Evolutionary conservation across 441 rosid genomes (phyloP), one percentile per base, ranked within the genome.

Genomic region (Pelargonium hybrid): DNA sequence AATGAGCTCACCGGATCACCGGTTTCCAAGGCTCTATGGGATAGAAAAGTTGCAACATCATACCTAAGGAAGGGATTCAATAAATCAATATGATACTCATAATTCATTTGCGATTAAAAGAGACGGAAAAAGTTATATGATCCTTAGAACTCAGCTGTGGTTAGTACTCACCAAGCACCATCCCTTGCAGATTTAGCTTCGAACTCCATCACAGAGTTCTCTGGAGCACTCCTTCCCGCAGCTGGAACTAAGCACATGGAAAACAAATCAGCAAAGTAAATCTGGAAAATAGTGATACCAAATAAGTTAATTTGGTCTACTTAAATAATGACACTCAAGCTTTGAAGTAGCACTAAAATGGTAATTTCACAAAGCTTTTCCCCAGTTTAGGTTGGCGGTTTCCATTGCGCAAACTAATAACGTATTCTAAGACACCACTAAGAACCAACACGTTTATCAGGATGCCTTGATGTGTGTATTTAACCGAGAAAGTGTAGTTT

Each of bases 131-230:
- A 48, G 71, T 23, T 43, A 29, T 18, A 50, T 11, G 63, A 70
- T 63, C 66, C 61, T 70, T 69, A 65, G 34, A 39, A 52, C 7
- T 18, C 21, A 75, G 57, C 26, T 20, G 67, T 65, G 34, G 56
- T 72, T 69, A 31, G 56, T 65, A 77, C 82, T 77, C 77, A 94
- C 98, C 98, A 94, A 69, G 98, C 98, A 76, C 98, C 98, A 78
- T 94, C 98, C 77, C 98, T 84, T 4, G 91, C 81, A 77, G 97
- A 94, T 80, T 89, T 94, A 70, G 97, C 97, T 87, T 94, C 97
- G 79, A 88, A 94, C 75, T 92, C 97, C 90, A 89, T 83, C 61
- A 76, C 81, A 69, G 86, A 71, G 68, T 75, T 79, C 77, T 94
- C 97, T 69, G 91, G 77, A 73, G 83, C 79, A 68, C 67, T 76